phyloP scores from a whole-genome alignment of 345 rosid genomes.

The Boechera divaricarpa region DNA sequence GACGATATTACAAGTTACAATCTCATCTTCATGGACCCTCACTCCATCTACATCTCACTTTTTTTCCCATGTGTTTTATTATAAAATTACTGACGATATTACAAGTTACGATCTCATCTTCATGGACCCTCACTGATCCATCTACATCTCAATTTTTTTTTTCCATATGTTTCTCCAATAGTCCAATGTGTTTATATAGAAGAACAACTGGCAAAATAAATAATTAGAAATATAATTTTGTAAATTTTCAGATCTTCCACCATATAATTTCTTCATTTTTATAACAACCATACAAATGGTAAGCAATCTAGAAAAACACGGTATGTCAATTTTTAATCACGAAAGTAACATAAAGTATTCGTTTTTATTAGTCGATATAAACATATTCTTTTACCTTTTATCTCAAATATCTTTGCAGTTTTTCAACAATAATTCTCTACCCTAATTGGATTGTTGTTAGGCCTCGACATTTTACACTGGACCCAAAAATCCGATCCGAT shows the following conservation, averaged over 20 bases:
- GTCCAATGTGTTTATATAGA: neutral
- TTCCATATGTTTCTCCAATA: too few species aligned
- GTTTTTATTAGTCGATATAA: constrained; percentile 37
- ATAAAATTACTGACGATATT: constrained; percentile 23
- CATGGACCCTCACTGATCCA: constrained; percentile 44
- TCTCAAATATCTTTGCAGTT: neutral
- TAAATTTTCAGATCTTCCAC: constrained; percentile 13
- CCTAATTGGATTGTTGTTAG: constrained; percentile 25
- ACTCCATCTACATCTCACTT: constrained; percentile 34
- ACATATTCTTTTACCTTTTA: neutral
- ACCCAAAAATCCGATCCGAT: too few species aligned
- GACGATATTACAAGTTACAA: constrained; percentile 37
- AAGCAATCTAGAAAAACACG: constrained; percentile 12
- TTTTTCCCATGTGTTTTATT: too few species aligned
- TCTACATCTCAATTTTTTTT: constrained; percentile 17
- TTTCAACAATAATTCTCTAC: neutral
- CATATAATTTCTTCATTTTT: constrained; percentile 24
- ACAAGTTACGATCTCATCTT: constrained; percentile 34
- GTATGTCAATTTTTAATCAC: constrained; percentile 11
- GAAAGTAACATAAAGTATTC: constrained; percentile 23
- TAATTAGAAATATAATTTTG: neutral
- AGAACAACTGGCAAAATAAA: neutral
- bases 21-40: constrained; percentile 44
- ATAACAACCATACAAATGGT: constrained; percentile 29
- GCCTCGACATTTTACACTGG: too few species aligned